Evolutionary conservation across 1,284 basidiomycete genomes (phyloP).

Genomic region (Kwoniella shivajii): DNA sequence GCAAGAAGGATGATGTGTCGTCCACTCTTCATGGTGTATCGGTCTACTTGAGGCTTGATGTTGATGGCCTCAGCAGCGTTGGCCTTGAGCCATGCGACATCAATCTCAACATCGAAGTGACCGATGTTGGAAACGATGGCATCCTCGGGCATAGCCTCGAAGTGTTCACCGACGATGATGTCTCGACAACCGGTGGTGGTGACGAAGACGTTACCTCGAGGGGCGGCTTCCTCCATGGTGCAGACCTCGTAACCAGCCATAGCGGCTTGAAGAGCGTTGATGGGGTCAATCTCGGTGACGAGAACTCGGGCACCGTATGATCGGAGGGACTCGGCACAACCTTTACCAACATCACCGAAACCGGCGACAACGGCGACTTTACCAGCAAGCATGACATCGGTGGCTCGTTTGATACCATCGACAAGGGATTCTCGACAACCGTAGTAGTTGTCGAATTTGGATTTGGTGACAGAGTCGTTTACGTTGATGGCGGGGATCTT

Average conservation of each 20-base stretch:
- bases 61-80: constrained; percentile 84
- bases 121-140: constrained; percentile 99
- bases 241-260: constrained; percentile 99
- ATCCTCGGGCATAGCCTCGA: constrained; percentile 93
- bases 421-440: constrained; percentile 99
- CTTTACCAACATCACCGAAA: constrained; percentile 99
- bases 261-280: constrained; percentile 98
- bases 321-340: constrained; percentile 95
- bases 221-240: constrained; percentile 96
- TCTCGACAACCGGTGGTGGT: constrained; percentile 99
- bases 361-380: constrained; percentile 99
- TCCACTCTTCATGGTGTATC: constrained; percentile 87
- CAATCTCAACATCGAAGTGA: constrained; percentile 98
- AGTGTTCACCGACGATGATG: constrained; percentile 93
- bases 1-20: constrained; percentile 97
- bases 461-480: constrained; percentile 99
- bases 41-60: constrained; percentile 99
- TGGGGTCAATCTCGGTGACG: constrained; percentile 98
- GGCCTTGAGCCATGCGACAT: constrained; percentile 97
- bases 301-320: constrained; percentile 96
- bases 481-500: constrained; percentile 99
- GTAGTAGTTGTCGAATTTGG: constrained; percentile 89
- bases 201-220: constrained; percentile 88
- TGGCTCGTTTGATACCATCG: constrained; percentile 99
- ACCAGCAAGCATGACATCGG: constrained; percentile 99